Evolutionary conservation across 2,329 filamentous ascomycete species (phyloP).

Genomic region (Sporothrix mexicana): DNA sequence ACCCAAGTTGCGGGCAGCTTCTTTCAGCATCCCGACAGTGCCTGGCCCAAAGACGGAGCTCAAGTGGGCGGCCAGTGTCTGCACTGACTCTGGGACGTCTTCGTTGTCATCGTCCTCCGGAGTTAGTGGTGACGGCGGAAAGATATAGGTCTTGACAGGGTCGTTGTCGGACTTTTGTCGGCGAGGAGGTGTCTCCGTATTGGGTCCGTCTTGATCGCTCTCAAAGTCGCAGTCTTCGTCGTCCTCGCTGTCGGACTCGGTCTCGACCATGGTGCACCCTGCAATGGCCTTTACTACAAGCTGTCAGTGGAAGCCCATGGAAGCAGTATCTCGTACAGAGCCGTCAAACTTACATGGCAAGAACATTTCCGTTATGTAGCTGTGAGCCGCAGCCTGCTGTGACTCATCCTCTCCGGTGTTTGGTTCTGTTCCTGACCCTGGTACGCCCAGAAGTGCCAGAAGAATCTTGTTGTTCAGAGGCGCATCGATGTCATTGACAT

Average conservation of each 20-base stretch:
- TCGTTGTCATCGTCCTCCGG: no score
- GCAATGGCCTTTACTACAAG: neutral
- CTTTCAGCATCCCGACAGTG: no score
- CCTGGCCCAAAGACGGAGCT: no score
- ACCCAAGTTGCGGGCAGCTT: no score
- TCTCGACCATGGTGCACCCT: neutral
- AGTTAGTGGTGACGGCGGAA: conserved; percentile 32
- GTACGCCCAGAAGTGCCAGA: no score
- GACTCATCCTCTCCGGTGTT: neutral
- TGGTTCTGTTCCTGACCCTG: neutral
- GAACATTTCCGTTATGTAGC: neutral
- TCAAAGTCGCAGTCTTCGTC: neutral
- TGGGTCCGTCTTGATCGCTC: neutral
- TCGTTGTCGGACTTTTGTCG: neutral
- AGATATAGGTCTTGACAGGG: conserved; percentile 22
- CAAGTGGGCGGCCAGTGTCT: no score
- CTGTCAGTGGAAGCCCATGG: neutral
- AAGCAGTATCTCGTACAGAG: neutral
- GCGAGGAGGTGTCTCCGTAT: neutral
- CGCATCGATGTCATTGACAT: no score
- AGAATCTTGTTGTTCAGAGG: no score
- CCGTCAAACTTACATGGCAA: neutral
- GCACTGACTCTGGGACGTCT: no score
- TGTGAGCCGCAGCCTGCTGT: neutral
- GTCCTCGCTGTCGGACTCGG: neutral